Evolutionary conservation across 305 asterid species (phyloP).

Genomic region (Rubia peregrina): DNA sequence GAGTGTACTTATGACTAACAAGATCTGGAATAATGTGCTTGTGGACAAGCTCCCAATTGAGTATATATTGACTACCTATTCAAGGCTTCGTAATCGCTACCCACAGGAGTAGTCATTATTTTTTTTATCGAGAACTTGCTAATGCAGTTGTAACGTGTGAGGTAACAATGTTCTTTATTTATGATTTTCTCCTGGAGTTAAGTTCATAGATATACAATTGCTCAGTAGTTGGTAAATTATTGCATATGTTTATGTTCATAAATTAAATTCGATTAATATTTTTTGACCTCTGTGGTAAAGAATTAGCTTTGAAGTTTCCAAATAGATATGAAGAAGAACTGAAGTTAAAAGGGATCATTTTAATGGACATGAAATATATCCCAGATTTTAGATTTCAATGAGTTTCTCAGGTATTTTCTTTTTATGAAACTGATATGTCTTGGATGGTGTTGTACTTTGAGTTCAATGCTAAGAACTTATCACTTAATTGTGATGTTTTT

Average conservation of each 20-base stretch:
- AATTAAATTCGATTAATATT: neutral
- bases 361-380: too few species aligned
- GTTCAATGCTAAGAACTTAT: too few species aligned
- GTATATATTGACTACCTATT: slow-evolving; percentile 88
- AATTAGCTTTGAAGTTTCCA: neutral
- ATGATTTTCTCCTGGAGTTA: neutral
- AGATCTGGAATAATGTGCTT: slow-evolving; percentile 79
- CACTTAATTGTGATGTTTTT: too few species aligned
- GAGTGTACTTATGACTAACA: slow-evolving; percentile 26
- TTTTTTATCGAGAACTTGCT: slow-evolving; percentile 95
- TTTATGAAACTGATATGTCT: too few species aligned
- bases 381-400: too few species aligned
- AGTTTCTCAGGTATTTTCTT: too few species aligned
- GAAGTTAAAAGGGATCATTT: too few species aligned
- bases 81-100: slow-evolving; percentile 89
- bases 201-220: neutral
- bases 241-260: neutral
- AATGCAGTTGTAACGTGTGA: slow-evolving; percentile 86
- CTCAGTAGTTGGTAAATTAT: neutral
- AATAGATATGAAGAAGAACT: neutral
- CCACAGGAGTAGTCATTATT: slow-evolving; percentile 89
- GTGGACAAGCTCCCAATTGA: slow-evolving; percentile 85
- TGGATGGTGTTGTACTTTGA: too few species aligned
- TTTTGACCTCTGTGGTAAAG: neutral
- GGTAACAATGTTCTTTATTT: slow-evolving; percentile 35